Evolutionary conservation across 2,329 filamentous ascomycete species (phyloP).

Genomic region (Neocatenulostroma microsporum): DNA sequence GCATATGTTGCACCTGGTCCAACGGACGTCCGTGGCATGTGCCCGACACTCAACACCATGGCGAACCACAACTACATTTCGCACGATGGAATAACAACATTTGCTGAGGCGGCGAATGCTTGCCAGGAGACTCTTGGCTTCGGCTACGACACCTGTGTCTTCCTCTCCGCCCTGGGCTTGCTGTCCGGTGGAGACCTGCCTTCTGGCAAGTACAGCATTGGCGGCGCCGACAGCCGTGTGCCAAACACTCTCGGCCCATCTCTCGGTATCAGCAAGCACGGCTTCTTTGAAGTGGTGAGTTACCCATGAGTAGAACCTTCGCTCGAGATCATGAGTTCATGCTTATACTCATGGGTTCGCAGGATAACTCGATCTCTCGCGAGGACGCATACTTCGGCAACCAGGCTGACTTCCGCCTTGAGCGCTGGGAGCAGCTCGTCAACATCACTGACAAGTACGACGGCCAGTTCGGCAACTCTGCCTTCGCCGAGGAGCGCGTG

Average conservation of each 20-base stretch:
- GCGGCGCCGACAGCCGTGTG: slow-evolving; percentile 19
- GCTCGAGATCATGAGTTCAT: no score
- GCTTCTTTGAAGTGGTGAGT: slow-evolving; percentile 23
- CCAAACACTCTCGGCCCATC: slow-evolving; percentile 23
- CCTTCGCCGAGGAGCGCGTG: slow-evolving; percentile 19
- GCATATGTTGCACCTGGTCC: slow-evolving; percentile 15
- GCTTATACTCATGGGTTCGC: no score
- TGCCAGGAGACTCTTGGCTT: slow-evolving; percentile 23
- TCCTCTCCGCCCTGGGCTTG: slow-evolving; percentile 22
- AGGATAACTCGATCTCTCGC: slow-evolving; percentile 24
- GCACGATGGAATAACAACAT: slow-evolving; percentile 20
- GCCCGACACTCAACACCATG: slow-evolving; percentile 20
- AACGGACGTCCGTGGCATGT: slow-evolving; percentile 21
- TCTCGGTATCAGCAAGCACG: slow-evolving; percentile 22
- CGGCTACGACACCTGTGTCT: slow-evolving; percentile 20
- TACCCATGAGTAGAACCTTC: no score
- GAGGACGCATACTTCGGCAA: slow-evolving; percentile 21
- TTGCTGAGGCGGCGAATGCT: slow-evolving; percentile 24
- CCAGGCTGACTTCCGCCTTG: slow-evolving; percentile 21
- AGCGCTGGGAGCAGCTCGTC: slow-evolving; percentile 17
- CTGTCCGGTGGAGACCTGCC: slow-evolving; percentile 22
- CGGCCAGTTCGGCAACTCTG: slow-evolving; percentile 17
- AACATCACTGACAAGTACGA: slow-evolving; percentile 17
- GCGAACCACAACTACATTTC: slow-evolving; percentile 26
- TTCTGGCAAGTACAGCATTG: slow-evolving; percentile 22